Evolutionary conservation across 176 grass and related monocot genomes (phyloP).

Genomic region (Chloris gayana): DNA sequence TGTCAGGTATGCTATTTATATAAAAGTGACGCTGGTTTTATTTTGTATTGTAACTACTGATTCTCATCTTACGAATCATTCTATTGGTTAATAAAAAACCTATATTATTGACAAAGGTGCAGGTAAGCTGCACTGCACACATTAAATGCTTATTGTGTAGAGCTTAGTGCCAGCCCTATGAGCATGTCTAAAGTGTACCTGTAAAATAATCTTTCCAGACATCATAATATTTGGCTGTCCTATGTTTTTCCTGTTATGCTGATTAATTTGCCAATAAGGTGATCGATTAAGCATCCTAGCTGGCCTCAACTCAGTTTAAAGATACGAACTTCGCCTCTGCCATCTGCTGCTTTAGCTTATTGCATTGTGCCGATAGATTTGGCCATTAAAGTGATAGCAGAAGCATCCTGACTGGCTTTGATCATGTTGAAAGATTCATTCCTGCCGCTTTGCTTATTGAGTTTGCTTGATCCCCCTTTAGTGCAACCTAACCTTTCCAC

Average conservation of each 20-base stretch:
- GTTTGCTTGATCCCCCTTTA: not conserved
- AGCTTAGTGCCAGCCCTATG: not conserved
- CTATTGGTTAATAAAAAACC: no score
- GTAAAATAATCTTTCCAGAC: conserved; percentile 9
- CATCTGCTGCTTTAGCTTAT: not conserved
- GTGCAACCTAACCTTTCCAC: not conserved
- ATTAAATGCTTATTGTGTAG: not conserved
- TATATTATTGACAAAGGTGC: not conserved
- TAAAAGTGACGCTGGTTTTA: not conserved
- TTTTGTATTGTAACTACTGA: not conserved
- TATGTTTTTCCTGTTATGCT: not conserved
- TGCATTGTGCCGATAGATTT: not conserved
- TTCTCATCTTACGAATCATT: not conserved
- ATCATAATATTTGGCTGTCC: not conserved
- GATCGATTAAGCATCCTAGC: not conserved
- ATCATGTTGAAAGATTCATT: not conserved
- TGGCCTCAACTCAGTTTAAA: not conserved
- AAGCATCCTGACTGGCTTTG: not conserved
- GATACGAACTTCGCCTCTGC: no score
- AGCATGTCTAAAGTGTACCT: not conserved
- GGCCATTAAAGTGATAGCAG: not conserved
- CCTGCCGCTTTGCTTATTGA: not conserved
- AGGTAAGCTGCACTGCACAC: not conserved
- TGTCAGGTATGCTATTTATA: not conserved
- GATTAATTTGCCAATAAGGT: not conserved